Base-by-base conservation (phyloP, 2,329 filamentous ascomycete genomes). In the Trichophaea hybrida region DNA sequence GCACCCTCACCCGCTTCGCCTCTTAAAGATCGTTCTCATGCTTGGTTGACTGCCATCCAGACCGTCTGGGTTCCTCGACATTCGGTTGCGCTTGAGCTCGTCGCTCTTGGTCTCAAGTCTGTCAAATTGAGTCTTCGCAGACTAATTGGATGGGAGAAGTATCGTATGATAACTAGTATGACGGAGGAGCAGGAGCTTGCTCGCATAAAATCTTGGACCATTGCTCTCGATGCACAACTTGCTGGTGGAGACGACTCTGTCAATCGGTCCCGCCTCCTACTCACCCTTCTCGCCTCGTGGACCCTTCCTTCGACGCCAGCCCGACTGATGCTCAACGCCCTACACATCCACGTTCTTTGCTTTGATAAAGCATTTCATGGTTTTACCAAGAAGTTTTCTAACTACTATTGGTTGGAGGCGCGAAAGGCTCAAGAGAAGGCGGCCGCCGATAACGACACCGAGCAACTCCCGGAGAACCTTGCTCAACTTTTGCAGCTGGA, bases 21-120 rank as follows among this genome's bases (percentile, higher is more conserved):
- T 0, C 88, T 94, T 59, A 82, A 93, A 66, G 85, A 94, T 50
- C 84, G 89, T 55, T 83, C 85, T 61, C 86, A 89, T 71, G 90
- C 90, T 35, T 96, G 91, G 90, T 82, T 94, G 59, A 96, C 90
- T 2, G 87, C 90, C 6, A 84, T 95, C 61, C 90, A 95, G 73
- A 91, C 86, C 3, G 87, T 95, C 31, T 94, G 89, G 80, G 86
- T 96, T 12, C 91, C 91, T 8, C 81, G 84, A 17, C 88, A 94
- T 71, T 87, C 85, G 66, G 90, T 94, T 71, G 78, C 91, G 66
- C 80, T 94, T 2, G 91, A 95, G 71, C 85, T 87, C 58, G 82
- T 86, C 13, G 90, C 89, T 2, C 77, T 96, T 31, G 77, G 83
- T 5, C 75, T 88, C 46, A 93, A 95, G 75, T 87, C 84, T 58